phyloP scores from a whole-genome alignment of 176 grass and related monocot species.

The Miscanthus lutarioriparius region DNA sequence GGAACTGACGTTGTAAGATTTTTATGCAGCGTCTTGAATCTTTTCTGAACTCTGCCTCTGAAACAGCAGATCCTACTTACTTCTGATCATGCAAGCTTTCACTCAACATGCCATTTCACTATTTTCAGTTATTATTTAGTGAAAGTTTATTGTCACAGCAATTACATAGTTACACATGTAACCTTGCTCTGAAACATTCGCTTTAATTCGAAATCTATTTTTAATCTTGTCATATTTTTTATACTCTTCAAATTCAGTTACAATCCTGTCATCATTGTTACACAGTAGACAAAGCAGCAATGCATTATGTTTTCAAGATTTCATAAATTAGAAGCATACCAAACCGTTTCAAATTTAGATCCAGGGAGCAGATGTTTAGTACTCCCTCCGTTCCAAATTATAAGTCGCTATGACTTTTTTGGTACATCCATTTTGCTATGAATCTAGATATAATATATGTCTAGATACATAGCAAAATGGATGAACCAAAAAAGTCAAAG shows the following conservation, averaged over 20 bases:
- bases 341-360: not conserved
- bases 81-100: not conserved
- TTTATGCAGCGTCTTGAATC: not conserved
- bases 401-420: too few species aligned
- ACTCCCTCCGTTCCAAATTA: too few species aligned
- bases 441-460: too few species aligned
- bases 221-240: not conserved
- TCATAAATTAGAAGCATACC: conserved; percentile 1
- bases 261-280: not conserved
- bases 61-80: not conserved
- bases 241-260: not conserved
- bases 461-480: too few species aligned
- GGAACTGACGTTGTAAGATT: conserved; percentile 96
- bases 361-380: not conserved
- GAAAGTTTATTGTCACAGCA: not conserved
- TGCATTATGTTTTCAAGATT: not conserved
- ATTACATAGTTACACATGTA: not conserved
- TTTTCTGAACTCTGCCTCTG: not conserved
- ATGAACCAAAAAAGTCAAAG: too few species aligned
- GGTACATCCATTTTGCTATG: too few species aligned
- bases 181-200: not conserved
- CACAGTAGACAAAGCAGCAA: not conserved
- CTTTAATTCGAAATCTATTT: not conserved
- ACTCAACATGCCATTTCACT: not conserved
- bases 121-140: not conserved